Evolutionary conservation across 371 early-diverging fungal species (phyloP).

Genomic region (Rhizopus arrhizus): DNA sequence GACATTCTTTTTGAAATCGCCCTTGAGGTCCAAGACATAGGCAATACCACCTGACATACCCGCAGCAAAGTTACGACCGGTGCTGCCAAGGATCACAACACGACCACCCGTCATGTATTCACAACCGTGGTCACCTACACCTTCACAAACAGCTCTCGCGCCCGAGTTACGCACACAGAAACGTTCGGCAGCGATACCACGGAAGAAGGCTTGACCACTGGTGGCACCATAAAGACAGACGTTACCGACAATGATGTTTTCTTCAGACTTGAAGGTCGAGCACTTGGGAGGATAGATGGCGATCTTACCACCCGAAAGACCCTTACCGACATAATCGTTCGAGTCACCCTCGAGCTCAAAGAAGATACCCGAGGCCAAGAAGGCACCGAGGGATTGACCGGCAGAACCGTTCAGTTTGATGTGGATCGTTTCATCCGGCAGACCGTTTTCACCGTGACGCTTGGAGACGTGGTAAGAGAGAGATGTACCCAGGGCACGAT

Average conservation of each 20-base stretch:
- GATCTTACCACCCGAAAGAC: constrained; percentile 90
- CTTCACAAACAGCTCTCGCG: constrained; percentile 93
- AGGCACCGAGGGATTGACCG: constrained; percentile 96
- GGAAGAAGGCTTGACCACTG: constrained; percentile 86
- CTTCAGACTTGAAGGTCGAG: constrained; percentile 75
- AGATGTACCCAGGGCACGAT: constrained; percentile 91
- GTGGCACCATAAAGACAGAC: constrained; percentile 98
- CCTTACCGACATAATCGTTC: constrained; percentile 98
- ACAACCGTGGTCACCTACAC: constrained; percentile 97
- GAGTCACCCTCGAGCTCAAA: constrained; percentile 95
- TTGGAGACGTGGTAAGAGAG: constrained; percentile 87
- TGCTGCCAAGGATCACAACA: constrained; percentile 79
- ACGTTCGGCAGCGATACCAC: constrained; percentile 95
- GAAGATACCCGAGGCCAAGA: constrained; percentile 88
- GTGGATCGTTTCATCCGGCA: constrained; percentile 85
- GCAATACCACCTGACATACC: constrained; percentile 96
- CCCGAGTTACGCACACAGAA: constrained; percentile 98
- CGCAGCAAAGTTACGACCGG: constrained; percentile 94
- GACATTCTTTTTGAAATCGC: constrained; percentile 66
- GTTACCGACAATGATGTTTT: constrained; percentile 94
- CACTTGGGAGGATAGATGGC: constrained; percentile 87
- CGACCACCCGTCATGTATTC: constrained; percentile 98
- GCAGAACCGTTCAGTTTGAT: constrained; percentile 90
- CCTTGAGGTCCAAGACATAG: constrained; percentile 73
- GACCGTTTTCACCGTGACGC: constrained; percentile 79